These are phyloP conservation scores for Ustilago hordei DNA, from an alignment of 1,284 basidiomycete species.

Conservation along the genomic window DNA sequence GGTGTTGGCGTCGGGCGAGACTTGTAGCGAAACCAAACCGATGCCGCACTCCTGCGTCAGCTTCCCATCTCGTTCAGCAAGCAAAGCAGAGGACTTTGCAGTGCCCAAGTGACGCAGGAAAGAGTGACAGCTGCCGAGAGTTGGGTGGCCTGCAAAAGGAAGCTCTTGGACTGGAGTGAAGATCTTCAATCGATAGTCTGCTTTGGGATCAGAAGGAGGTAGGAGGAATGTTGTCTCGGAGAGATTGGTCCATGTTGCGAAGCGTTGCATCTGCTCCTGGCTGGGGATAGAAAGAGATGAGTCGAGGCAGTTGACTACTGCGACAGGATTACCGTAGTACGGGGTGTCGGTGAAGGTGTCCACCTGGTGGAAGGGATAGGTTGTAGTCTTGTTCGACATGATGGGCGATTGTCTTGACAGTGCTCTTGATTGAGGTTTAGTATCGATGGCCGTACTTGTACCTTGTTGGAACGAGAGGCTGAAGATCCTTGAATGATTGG, in stretches of 20 bases:
- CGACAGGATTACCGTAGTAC: constrained; percentile 61
- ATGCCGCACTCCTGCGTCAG: constrained; percentile 60
- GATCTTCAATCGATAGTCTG: constrained; percentile 59
- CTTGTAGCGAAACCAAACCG: constrained; percentile 41
- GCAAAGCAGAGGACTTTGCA: not conserved
- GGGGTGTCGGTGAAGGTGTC: constrained; percentile 57
- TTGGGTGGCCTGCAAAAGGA: constrained; percentile 65
- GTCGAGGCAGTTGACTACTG: constrained; percentile 55
- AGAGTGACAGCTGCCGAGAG: constrained; percentile 57
- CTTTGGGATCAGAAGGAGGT: constrained; percentile 31
- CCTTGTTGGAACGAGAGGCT: too few relatives aligned
- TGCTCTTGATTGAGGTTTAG: too few relatives aligned
- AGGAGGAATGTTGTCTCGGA: constrained; percentile 64
- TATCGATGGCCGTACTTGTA: too few relatives aligned
- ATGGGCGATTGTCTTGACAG: not conserved
- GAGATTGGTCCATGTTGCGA: constrained; percentile 64
- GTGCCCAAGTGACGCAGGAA: constrained; percentile 36
- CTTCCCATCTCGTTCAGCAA: constrained; percentile 17
- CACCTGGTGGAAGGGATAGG: constrained; percentile 52
- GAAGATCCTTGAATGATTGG: not conserved
- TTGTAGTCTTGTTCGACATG: constrained; percentile 2
- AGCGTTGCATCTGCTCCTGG: constrained; percentile 49
- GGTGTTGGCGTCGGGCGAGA: constrained; percentile 15
- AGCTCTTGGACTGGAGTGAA: constrained; percentile 58
- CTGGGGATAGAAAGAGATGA: constrained; percentile 15